These are phyloP conservation scores for Xylariaceae sp. DNA, from an alignment of 2,329 filamentous ascomycete genomes.

Conservation along the genomic window DNA sequence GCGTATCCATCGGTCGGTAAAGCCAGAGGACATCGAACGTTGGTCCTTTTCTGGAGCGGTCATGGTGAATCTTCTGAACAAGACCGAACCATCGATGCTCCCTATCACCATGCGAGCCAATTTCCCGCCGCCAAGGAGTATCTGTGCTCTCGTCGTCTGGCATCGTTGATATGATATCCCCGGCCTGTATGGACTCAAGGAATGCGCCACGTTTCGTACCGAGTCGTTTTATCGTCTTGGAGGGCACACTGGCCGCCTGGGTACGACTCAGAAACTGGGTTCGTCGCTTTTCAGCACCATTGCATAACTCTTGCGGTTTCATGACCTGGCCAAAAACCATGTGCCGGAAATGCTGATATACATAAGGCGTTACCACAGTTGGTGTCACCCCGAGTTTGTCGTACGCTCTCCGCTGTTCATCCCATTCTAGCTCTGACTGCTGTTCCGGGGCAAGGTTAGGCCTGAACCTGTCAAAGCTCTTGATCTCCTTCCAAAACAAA, in stretches of 20 bases:
- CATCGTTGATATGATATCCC: constrained; percentile 42
- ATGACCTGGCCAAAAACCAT: constrained; percentile 53
- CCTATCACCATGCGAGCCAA: constrained; percentile 32
- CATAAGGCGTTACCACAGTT: constrained; percentile 66
- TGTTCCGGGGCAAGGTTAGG: constrained; percentile 13
- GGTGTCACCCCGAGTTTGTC: constrained; percentile 8
- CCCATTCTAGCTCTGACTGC: neutral
- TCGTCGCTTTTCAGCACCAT: constrained; percentile 20
- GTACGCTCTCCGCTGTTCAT: constrained; percentile 3
- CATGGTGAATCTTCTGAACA: constrained; percentile 48
- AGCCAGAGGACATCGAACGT: constrained; percentile 70
- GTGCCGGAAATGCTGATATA: constrained; percentile 55
- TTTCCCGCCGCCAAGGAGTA: constrained; percentile 49
- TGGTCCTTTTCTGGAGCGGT: too few relatives aligned
- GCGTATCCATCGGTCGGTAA: constrained; percentile 63
- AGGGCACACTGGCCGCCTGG: constrained; percentile 2
- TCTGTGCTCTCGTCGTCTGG: constrained; percentile 37
- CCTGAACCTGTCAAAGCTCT: constrained; percentile 27
- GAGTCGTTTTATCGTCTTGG: constrained; percentile 1
- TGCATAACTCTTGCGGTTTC: constrained; percentile 24
- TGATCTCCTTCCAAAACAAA: constrained; percentile 47
- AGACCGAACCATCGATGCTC: constrained; percentile 62
- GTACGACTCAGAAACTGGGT: constrained; percentile 17
- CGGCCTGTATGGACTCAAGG: constrained; percentile 30
- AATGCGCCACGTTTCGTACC: constrained; percentile 11